Evolutionary conservation across 2,329 filamentous ascomycete genomes (phyloP).

Genomic region (Cercospora brassicicola): DNA sequence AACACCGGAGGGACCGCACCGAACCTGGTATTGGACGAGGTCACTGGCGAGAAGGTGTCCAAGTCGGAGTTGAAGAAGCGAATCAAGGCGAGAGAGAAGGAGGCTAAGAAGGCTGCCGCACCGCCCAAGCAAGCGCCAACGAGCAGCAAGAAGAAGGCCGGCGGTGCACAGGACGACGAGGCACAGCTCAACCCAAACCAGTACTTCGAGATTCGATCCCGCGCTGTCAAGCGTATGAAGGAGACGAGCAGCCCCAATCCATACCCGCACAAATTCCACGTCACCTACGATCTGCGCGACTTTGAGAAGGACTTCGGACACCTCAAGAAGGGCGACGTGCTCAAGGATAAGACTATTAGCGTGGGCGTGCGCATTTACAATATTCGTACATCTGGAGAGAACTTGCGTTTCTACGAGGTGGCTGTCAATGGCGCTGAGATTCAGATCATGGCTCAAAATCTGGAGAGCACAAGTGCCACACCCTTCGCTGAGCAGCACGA

Average conservation of each 20-base stretch:
- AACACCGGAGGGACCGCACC: conserved; percentile 21
- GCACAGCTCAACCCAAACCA: conserved; percentile 73
- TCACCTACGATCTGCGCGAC: conserved; percentile 76
- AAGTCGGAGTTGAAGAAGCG: conserved; percentile 78
- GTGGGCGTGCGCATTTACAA: conserved; percentile 87
- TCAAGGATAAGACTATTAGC: conserved; percentile 71
- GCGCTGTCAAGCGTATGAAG: conserved; percentile 73
- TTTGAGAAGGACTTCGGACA: conserved; percentile 75
- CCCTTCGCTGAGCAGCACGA: conserved; percentile 88
- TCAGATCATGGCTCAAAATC: conserved; percentile 89
- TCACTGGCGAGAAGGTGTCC: conserved; percentile 78
- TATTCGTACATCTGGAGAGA: conserved; percentile 76
- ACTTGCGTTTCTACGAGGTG: conserved; percentile 90
- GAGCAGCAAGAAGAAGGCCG: conserved; percentile 61
- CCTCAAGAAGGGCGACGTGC: conserved; percentile 84
- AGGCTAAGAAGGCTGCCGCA: conserved; percentile 82
- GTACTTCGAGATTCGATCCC: conserved; percentile 96
- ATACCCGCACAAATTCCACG: conserved; percentile 92
- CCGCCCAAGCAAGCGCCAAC: conserved; percentile 62
- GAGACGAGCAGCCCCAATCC: conserved; percentile 73
- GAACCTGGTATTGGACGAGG: conserved; percentile 81
- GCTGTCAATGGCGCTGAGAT: conserved; percentile 72
- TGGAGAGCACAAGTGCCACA: conserved; percentile 68
- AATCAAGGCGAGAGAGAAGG: conserved; percentile 84
- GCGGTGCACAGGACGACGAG: conserved; percentile 64